These are phyloP conservation scores for Paecilomyces sp. DNA, from an alignment of 2,329 filamentous ascomycete species.

Conservation along the genomic window DNA sequence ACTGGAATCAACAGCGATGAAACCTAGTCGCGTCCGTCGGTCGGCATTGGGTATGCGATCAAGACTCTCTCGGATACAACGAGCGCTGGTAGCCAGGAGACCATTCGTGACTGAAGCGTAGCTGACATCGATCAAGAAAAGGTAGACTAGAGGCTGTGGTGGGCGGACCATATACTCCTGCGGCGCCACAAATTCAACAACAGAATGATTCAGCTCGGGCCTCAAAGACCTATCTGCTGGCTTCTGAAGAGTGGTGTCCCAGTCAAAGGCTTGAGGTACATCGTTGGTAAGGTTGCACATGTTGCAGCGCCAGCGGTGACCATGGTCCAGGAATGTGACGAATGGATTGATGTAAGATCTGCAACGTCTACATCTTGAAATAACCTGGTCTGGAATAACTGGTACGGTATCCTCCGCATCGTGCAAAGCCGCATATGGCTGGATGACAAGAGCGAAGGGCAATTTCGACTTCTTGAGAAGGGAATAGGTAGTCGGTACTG, in stretches of 20 bases:
- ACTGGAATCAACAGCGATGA: slow-evolving; percentile 90
- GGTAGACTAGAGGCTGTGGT: slow-evolving; percentile 88
- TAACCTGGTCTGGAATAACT: slow-evolving; percentile 92
- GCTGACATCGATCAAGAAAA: slow-evolving; percentile 93
- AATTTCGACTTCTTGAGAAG: slow-evolving; percentile 95
- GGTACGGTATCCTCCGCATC: slow-evolving; percentile 88
- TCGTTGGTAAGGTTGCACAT: slow-evolving; percentile 99
- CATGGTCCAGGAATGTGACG: slow-evolving; percentile 91
- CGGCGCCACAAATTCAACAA: slow-evolving; percentile 94
- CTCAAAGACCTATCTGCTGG: slow-evolving; percentile 87
- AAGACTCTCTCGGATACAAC: slow-evolving; percentile 89
- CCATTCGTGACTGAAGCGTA: slow-evolving; percentile 84
- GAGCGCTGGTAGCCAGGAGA: slow-evolving; percentile 81
- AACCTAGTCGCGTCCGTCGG: slow-evolving; percentile 82
- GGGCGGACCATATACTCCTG: slow-evolving; percentile 99
- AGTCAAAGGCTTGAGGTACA: slow-evolving; percentile 97
- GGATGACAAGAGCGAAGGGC: slow-evolving; percentile 90
- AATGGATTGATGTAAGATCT: slow-evolving; percentile 97
- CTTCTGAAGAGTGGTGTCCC: slow-evolving; percentile 89
- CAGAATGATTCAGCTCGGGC: slow-evolving; percentile 88
- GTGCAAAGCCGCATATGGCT: slow-evolving; percentile 88
- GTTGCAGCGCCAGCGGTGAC: slow-evolving; percentile 97
- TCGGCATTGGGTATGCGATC: slow-evolving; percentile 98
- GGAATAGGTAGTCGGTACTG: slow-evolving; percentile 83
- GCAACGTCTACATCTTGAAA: slow-evolving; percentile 91